Evolutionary conservation across 768 basidiomycete genomes (phyloP).

Genomic region (Leccinellum albellum): DNA sequence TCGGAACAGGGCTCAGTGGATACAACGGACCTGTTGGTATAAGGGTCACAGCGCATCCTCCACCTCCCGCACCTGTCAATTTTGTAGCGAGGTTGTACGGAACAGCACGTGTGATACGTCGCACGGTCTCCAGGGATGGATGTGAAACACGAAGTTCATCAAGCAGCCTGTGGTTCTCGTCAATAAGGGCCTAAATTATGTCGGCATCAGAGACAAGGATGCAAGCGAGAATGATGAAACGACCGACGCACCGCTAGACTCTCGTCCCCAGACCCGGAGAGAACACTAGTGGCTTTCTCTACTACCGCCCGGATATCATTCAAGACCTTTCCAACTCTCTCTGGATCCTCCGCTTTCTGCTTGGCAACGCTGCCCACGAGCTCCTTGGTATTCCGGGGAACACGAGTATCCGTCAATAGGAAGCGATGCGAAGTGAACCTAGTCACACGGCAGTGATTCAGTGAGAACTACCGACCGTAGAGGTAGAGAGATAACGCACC

Average conservation of each 20-base stretch:
- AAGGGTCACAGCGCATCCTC: constrained; percentile 95
- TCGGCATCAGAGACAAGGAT: neutral
- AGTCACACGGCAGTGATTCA: neutral
- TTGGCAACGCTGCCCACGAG: constrained; percentile 86
- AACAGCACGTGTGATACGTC: constrained; percentile 56
- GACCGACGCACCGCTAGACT: constrained; percentile 52
- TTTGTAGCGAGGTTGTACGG: constrained; percentile 83
- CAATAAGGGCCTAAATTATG: constrained; percentile 63
- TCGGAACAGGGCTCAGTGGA: neutral
- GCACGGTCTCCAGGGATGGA: constrained; percentile 78
- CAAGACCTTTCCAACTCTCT: constrained; percentile 72
- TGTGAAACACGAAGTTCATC: constrained; percentile 89
- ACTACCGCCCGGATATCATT: constrained; percentile 80
- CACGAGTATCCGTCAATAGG: constrained; percentile 87
- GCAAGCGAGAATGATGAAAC: neutral
- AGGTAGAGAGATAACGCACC: constrained; percentile 46
- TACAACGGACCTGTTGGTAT: constrained; percentile 79
- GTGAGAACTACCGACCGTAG: constrained; percentile 1
- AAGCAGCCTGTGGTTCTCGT: constrained; percentile 86
- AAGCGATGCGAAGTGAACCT: constrained; percentile 92
- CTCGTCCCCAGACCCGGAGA: constrained; percentile 50
- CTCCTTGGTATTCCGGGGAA: constrained; percentile 91
- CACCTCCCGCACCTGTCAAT: constrained; percentile 95
- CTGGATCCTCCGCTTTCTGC: constrained; percentile 80
- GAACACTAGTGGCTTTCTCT: constrained; percentile 70